Conservation (phyloP, 257 asterid genomes). For the Gentiana macrophylla region DNA sequence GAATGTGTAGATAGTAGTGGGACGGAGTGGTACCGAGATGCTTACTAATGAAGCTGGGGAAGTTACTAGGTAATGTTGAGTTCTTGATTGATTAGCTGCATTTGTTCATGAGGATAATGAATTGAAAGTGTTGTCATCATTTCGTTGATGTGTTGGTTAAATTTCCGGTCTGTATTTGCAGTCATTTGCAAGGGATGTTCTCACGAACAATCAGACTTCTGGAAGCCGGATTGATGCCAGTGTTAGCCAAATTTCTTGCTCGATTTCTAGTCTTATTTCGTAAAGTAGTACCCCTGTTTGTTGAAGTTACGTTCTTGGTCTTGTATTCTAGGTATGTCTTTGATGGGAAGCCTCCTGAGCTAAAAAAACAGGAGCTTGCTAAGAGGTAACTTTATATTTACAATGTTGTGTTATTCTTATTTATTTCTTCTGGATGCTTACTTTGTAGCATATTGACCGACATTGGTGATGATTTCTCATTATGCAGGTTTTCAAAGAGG, state of each 20-base stretch:
- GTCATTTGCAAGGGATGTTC: constrained; percentile 98
- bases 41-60: constrained; percentile 98
- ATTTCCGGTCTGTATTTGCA: constrained; percentile 18
- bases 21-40: constrained; percentile 84
- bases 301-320: constrained; percentile 6
- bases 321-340: constrained; percentile 62
- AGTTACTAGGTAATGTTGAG: constrained; percentile 59
- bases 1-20: constrained; percentile 79
- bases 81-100: background rate
- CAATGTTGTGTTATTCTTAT: constrained; percentile 8
- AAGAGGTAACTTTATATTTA: constrained; percentile 53
- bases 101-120: too few relatives aligned
- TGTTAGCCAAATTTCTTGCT: constrained; percentile 33
- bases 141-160: constrained; percentile 1
- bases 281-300: constrained; percentile 3
- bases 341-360: constrained; percentile 93
- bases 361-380: constrained; percentile 95
- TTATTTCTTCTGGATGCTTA: background rate
- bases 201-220: constrained; percentile 83
- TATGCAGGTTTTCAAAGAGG: constrained; percentile 73
- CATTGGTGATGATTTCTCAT: constrained; percentile 2
- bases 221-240: constrained; percentile 99
- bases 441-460: too few relatives aligned
- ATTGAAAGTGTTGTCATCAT: too few relatives aligned
- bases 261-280: constrained; percentile 7